Percentiles rank a stretch among this genome's conserved stretches.
These are phyloP conservation scores for Corylus americana DNA, from an alignment of 306 rosid species.

Conservation along the genomic window DNA sequence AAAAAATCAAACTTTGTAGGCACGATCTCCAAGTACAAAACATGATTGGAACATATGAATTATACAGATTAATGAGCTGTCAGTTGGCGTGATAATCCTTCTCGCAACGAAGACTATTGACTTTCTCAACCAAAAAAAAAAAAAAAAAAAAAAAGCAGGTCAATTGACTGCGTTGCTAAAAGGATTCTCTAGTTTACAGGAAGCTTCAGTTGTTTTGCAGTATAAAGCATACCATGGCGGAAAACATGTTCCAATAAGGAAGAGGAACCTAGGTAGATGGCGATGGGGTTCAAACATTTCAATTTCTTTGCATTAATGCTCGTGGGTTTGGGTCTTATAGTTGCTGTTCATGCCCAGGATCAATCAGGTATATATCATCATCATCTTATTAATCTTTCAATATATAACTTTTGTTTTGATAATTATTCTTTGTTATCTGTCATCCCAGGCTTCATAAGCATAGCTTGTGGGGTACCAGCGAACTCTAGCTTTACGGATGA, in stretches of 20 bases:
- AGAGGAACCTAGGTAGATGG: slow-evolving; percentile 8
- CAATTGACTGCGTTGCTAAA: background rate
- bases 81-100: no score
- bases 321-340: slow-evolving; percentile 5
- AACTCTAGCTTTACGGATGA: slow-evolving; percentile 30
- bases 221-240: slow-evolving; percentile 5
- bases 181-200: no score
- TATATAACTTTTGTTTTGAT: background rate
- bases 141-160: no score
- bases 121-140: no score
- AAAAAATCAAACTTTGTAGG: no score
- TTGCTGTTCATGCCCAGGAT: slow-evolving; percentile 41
- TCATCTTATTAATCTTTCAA: background rate
- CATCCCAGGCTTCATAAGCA: slow-evolving; percentile 52
- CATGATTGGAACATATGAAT: no score
- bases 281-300: slow-evolving; percentile 8
- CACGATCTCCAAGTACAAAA: no score
- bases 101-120: no score
- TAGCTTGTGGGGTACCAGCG: slow-evolving; percentile 53
- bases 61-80: no score
- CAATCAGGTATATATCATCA: slow-evolving; percentile 45
- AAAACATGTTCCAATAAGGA: background rate
- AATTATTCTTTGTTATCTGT: background rate
- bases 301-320: slow-evolving; percentile 13
- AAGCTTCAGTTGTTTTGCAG: background rate